Percentiles rank a stretch among this genome's conserved stretches.
Evolutionary conservation across 768 basidiomycete genomes (phyloP).

Genomic region (Lactarius trivialis): DNA sequence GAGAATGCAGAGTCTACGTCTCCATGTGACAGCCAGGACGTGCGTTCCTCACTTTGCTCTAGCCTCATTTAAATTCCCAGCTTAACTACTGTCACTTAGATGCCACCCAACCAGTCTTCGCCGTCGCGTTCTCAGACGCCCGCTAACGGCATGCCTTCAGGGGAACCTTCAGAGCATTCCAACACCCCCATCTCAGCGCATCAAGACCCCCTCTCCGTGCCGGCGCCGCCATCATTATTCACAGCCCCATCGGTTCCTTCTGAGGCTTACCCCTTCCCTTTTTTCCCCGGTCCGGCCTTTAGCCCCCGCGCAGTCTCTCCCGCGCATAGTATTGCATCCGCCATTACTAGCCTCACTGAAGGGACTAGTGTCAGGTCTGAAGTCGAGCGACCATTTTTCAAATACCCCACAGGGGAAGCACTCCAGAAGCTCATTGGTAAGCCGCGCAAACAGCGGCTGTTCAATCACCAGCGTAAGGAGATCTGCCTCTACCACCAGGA

Average conservation of each 20-base stretch:
- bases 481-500: constrained; percentile 65
- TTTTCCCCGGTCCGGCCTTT: constrained; percentile 15
- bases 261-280: constrained; percentile 17
- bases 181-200: constrained; percentile 15
- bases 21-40: constrained; percentile 19
- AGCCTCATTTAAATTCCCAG: not conserved
- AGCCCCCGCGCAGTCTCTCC: constrained; percentile 56
- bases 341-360: constrained; percentile 47
- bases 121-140: constrained; percentile 21
- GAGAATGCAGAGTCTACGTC: constrained; percentile 5
- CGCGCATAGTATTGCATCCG: constrained; percentile 49
- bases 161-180: constrained; percentile 19
- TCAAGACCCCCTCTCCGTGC: constrained; percentile 18
- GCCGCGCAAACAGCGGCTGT: constrained; percentile 67
- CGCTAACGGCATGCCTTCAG: constrained; percentile 16
- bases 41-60: constrained; percentile 9
- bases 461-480: constrained; percentile 63
- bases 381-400: constrained; percentile 10
- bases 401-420: constrained; percentile 18
- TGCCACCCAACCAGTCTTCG: constrained; percentile 1
- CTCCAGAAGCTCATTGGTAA: constrained; percentile 32
- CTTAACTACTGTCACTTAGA: constrained; percentile 9
- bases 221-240: constrained; percentile 15
- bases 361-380: constrained; percentile 17
- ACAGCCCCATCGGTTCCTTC: constrained; percentile 12